phyloP scores from a whole-genome alignment of 2,329 filamentous ascomycete species.

The Fulvia fulva region DNA sequence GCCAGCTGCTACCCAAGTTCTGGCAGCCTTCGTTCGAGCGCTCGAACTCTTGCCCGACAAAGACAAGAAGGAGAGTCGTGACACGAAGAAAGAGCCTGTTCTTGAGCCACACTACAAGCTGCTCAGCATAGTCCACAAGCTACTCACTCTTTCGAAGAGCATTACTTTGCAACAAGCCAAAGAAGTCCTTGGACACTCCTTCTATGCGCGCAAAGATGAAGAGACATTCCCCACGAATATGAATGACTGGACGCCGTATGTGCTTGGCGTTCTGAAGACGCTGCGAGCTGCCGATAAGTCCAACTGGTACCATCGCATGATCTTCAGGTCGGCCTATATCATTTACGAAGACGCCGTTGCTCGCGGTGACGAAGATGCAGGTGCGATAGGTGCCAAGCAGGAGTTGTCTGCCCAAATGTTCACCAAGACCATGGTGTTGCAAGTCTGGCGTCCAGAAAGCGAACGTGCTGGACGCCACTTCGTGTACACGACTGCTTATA shows the following conservation, averaged over 20 bases:
- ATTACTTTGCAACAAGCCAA: constrained; percentile 43
- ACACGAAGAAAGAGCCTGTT: constrained; percentile 68
- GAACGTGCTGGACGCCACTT: constrained; percentile 83
- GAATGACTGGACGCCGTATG: constrained; percentile 57
- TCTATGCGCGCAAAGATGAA: constrained; percentile 49
- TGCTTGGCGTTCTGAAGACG: constrained; percentile 58
- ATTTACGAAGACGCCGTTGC: constrained; percentile 51
- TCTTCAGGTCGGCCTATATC: constrained; percentile 65
- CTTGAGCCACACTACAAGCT: constrained; percentile 93
- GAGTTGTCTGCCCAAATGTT: constrained; percentile 82
- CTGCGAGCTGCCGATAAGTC: constrained; percentile 74
- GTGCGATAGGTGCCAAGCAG: constrained; percentile 62
- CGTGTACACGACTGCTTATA: constrained; percentile 84
- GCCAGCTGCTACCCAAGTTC: constrained; percentile 44
- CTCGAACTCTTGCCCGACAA: constrained; percentile 55
- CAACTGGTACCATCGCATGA: constrained; percentile 93
- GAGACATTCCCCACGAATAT: constrained; percentile 44
- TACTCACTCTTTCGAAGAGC: constrained; percentile 54
- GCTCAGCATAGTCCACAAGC: constrained; percentile 74
- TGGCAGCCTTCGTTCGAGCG: constrained; percentile 56
- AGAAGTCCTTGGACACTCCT: constrained; percentile 50
- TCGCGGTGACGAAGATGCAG: constrained; percentile 29
- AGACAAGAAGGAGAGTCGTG: constrained; percentile 47
- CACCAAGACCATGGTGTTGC: constrained; percentile 90
- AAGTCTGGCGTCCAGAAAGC: constrained; percentile 90